These are phyloP conservation scores for Podaxis sp. DNA, from an alignment of 768 basidiomycete genomes.

Conservation along the genomic window DNA sequence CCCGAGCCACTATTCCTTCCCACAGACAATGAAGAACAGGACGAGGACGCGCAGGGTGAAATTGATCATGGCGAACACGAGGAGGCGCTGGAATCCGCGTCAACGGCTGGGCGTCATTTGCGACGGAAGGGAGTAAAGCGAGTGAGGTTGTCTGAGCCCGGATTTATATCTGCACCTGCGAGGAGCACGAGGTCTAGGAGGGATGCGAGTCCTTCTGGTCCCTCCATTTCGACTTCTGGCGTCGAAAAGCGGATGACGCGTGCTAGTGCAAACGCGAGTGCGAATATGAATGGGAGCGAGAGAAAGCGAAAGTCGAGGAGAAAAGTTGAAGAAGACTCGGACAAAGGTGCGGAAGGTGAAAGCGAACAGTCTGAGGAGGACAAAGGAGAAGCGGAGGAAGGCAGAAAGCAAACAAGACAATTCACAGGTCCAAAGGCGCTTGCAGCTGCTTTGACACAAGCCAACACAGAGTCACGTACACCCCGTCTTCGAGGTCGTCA, in stretches of 20 bases:
- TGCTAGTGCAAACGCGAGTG: neutral
- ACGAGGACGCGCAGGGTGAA: slow-evolving; percentile 6
- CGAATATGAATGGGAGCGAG: neutral
- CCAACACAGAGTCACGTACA: slow-evolving; percentile 1
- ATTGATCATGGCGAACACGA: neutral
- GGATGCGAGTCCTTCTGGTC: neutral
- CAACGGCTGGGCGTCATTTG: neutral
- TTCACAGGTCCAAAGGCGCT: slow-evolving; percentile 3
- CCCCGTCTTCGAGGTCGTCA: neutral
- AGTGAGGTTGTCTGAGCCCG: slow-evolving; percentile 11
- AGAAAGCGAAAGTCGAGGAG: neutral
- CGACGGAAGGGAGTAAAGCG: neutral
- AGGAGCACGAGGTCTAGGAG: neutral
- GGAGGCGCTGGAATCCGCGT: neutral
- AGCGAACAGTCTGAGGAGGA: slow-evolving; percentile 6
- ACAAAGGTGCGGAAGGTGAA: neutral
- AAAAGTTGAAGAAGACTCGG: neutral
- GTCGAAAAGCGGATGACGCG: neutral
- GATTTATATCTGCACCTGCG: neutral
- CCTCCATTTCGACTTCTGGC: neutral
- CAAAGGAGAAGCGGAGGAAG: neutral
- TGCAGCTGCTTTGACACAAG: slow-evolving; percentile 7
- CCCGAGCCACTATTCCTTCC: neutral
- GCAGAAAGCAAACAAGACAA: neutral
- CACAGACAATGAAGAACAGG: neutral